Percentiles rank a stretch among this genome's conserved stretches.
Conservation (phyloP, 192 early-diverging fungal genomes). For the Gamsiella multidivaricata region DNA sequence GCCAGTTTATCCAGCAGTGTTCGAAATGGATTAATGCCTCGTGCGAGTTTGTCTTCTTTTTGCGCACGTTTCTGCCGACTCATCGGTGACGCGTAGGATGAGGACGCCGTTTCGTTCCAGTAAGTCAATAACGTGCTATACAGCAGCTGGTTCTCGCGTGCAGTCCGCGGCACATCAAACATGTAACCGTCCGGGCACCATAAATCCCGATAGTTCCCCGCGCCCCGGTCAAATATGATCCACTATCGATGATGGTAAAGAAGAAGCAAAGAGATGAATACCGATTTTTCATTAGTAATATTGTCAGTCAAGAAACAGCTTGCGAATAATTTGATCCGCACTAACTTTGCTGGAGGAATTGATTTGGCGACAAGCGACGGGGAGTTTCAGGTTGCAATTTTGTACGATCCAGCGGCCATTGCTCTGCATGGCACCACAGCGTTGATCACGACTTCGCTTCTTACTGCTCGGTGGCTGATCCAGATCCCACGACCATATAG, state of each 20-base stretch:
- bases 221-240: constrained; percentile 32
- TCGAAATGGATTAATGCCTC: neutral
- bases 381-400: constrained; percentile 43
- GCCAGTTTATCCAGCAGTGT: neutral
- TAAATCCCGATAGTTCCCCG: constrained; percentile 41
- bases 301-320: no score
- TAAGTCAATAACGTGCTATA: constrained; percentile 13
- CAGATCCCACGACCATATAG: constrained; percentile 53
- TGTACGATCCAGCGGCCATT: constrained; percentile 48
- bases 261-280: no score
- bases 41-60: neutral
- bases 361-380: constrained; percentile 39
- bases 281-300: no score
- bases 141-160: constrained; percentile 27
- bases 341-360: constrained; percentile 24
- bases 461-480: constrained; percentile 31
- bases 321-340: no score
- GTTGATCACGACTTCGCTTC: constrained; percentile 18
- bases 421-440: constrained; percentile 47
- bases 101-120: constrained; percentile 13
- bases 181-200: constrained; percentile 31
- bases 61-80: neutral
- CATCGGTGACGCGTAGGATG: neutral
- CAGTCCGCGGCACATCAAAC: constrained; percentile 48
- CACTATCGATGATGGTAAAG: constrained; percentile 7